Percentiles rank a stretch among this genome's conserved stretches.
These are phyloP conservation scores for Linderina pennispora DNA, from an alignment of 192 early-diverging fungal species.

Conservation along the genomic window DNA sequence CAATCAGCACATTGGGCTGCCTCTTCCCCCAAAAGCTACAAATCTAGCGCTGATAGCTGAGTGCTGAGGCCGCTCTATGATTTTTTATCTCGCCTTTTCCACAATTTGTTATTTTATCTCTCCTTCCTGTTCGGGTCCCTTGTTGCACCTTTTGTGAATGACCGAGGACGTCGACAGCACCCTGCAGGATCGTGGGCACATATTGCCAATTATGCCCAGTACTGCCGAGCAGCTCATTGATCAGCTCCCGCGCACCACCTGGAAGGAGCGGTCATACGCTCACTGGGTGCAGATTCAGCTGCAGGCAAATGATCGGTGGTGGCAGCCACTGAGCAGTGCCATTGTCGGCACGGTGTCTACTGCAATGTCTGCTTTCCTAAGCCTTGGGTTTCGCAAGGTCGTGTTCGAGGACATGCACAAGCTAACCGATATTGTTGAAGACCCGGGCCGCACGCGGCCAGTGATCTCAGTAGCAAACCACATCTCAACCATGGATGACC, in stretches of 20 bases:
- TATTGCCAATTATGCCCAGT: neutral
- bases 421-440: slow-evolving; percentile 51
- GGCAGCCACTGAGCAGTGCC: slow-evolving; percentile 33
- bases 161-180: too few relatives aligned
- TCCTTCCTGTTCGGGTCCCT: too few relatives aligned
- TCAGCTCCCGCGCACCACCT: slow-evolving; percentile 17
- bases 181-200: too few relatives aligned
- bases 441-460: slow-evolving; percentile 49
- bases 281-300: slow-evolving; percentile 39
- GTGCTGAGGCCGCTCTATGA: too few relatives aligned
- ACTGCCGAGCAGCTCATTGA: slow-evolving; percentile 15
- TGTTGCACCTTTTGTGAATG: too few relatives aligned
- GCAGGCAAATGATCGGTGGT: slow-evolving; percentile 15
- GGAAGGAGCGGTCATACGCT: slow-evolving; percentile 38
- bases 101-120: too few relatives aligned
- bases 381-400: slow-evolving; percentile 32
- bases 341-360: slow-evolving; percentile 18
- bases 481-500: slow-evolving; percentile 67
- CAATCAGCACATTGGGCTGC: too few relatives aligned
- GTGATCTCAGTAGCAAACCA: slow-evolving; percentile 76
- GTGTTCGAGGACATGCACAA: slow-evolving; percentile 53
- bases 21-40: too few relatives aligned
- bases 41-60: too few relatives aligned
- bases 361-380: slow-evolving; percentile 14
- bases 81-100: too few relatives aligned